Conservation (phyloP, 805 yeast genomes). For the Lipomyces japonicus region DNA sequence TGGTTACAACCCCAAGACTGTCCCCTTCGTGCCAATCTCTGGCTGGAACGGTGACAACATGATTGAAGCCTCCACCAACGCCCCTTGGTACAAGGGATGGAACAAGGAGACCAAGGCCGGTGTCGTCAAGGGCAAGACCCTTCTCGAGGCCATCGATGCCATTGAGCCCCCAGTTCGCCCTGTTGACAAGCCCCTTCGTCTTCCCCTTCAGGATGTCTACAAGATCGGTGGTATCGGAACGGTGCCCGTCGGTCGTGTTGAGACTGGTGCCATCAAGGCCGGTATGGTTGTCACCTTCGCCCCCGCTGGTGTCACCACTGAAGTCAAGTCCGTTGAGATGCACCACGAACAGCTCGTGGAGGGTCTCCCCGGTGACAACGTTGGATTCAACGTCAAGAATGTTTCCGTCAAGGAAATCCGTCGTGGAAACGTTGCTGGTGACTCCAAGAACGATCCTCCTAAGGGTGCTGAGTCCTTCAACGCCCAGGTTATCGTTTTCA, state of each 20-base stretch:
- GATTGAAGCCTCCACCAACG: slow-evolving; percentile 77
- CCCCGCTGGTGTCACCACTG: slow-evolving; percentile 87
- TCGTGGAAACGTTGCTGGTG: slow-evolving; percentile 92
- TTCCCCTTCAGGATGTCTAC: slow-evolving; percentile 88
- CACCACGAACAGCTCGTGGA: slow-evolving; percentile 76
- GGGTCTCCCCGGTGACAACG: slow-evolving; percentile 90
- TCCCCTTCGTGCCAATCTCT: slow-evolving; percentile 85
- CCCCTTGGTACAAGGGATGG: slow-evolving; percentile 90
- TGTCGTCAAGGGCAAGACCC: slow-evolving; percentile 70
- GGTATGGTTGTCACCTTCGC: slow-evolving; percentile 88
- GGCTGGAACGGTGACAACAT: slow-evolving; percentile 94
- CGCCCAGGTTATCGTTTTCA: slow-evolving; percentile 81
- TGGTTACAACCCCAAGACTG: slow-evolving; percentile 78
- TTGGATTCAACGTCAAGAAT: slow-evolving; percentile 87
- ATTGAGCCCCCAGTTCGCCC: slow-evolving; percentile 79
- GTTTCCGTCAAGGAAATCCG: slow-evolving; percentile 84
- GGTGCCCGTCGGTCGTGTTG: slow-evolving; percentile 92
- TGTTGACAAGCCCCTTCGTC: slow-evolving; percentile 80
- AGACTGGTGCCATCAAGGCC: slow-evolving; percentile 87
- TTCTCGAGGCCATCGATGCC: slow-evolving; percentile 80
- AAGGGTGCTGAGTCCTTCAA: slow-evolving; percentile 72
- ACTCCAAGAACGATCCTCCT: slow-evolving; percentile 87
- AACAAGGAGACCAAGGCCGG: slow-evolving; percentile 71
- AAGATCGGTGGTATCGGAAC: slow-evolving; percentile 90
- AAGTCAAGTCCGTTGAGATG: slow-evolving; percentile 85